Base-by-base conservation (phyloP, 2,329 filamentous ascomycete species). In the Colletotrichum aenigma region DNA sequence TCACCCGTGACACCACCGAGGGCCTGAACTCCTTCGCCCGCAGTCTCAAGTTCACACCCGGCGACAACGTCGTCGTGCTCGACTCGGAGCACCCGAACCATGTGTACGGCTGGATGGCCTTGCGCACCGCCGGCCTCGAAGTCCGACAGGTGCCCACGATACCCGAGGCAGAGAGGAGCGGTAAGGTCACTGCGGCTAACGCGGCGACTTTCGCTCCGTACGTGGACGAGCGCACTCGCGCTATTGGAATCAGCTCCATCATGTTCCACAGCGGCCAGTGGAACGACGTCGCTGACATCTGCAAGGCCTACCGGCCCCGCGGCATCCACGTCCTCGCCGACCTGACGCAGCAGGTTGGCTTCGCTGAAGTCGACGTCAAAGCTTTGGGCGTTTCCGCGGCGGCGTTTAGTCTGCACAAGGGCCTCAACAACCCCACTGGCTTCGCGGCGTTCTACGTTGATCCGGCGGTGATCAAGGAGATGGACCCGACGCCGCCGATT, bases 1-100 rank as follows among this genome's bases (percentile, higher is more conserved):
- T 84, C 58, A 83, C 81, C 2, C 79, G 82, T 3, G 82, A 84
- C 66, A 84, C 83, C 0, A 84, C 83, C 4, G 83, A 84, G 62
- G 83, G 76, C 1, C 75, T 83, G 4, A 79, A 79, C 4, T 73
- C 67, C 26, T 83, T 84, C 71, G 81, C 82, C 32, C 79, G 76
- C 6, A 68, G 76, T 32, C 24, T 83, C 8, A 32, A 56, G 4
- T 79, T 83, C 28, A 7, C 66, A 1, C 69, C 76, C 0, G 83
- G 83, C 7, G 82, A 83, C 60, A 84, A 84, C 34, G 82, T 84
- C 8, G 81, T 84, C 5, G 64, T 82, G 3, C 67, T 83, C n/a
- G 83, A 83, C 58, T 78, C 76, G 16, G 83, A 84, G 65, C 81
- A 83, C 61, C 82, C 82, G 2, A 83, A 83, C 73, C 81, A 81